Percentiles rank a stretch among this genome's conserved stretches.
These are phyloP conservation scores for Mucor indicus DNA, from an alignment of 371 early-diverging fungal genomes.

Conservation along the genomic window DNA sequence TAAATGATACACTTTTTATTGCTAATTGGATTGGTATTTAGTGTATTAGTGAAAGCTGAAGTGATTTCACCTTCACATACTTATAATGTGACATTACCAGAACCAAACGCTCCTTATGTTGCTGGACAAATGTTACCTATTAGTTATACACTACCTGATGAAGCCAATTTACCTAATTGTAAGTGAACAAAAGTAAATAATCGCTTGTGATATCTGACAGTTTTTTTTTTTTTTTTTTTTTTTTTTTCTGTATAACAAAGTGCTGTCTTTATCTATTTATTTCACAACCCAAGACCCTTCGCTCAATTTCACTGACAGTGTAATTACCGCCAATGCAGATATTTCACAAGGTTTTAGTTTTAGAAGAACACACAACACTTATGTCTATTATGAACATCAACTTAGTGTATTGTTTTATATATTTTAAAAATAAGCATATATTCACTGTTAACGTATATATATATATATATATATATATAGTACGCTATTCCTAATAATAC, in stretches of 20 bases:
- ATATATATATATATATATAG: neutral
- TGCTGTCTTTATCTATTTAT: slow-evolving; percentile 23
- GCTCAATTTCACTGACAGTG: slow-evolving; percentile 18
- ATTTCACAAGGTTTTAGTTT: slow-evolving; percentile 33
- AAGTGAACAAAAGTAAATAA: too few relatives aligned
- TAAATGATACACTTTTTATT: too few relatives aligned
- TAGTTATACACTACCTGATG: slow-evolving; percentile 28
- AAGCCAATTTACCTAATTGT: slow-evolving; percentile 12
- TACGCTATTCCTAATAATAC: slow-evolving; percentile 31
- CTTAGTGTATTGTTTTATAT: slow-evolving; percentile 14
- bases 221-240: neutral
- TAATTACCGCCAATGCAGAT: slow-evolving; percentile 31
- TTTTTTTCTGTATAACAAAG: slow-evolving; percentile 1
- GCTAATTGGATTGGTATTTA: too few relatives aligned
- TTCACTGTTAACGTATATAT: neutral
- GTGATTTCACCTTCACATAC: slow-evolving; percentile 21
- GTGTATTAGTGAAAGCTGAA: too few relatives aligned
- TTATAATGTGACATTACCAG: slow-evolving; percentile 40
- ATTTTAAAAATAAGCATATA: too few relatives aligned
- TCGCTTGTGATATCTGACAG: neutral
- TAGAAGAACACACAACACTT: slow-evolving; percentile 17
- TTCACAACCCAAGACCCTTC: slow-evolving; percentile 23
- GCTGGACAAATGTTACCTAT: slow-evolving; percentile 44
- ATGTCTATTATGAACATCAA: slow-evolving; percentile 33
- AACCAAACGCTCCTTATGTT: slow-evolving; percentile 33